These are phyloP conservation scores for Nakataea oryzae DNA, from an alignment of 2,329 filamentous ascomycete genomes.

Conservation along the genomic window DNA sequence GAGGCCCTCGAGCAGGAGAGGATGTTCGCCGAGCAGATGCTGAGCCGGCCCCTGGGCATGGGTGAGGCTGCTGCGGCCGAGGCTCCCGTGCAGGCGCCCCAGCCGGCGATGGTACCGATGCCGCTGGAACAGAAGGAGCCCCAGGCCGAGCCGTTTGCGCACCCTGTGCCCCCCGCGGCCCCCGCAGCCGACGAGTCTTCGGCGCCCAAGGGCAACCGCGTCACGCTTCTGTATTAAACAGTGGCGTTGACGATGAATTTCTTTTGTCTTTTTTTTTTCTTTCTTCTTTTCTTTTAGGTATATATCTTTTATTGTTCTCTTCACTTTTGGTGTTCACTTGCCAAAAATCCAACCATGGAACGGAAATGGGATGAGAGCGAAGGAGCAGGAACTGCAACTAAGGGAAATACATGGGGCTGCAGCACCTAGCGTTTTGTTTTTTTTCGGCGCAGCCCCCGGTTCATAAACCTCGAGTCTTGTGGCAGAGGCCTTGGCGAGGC, in stretches of 20 bases:
- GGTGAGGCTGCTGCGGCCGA: neutral
- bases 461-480: neutral
- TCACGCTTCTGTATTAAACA: conserved; percentile 3
- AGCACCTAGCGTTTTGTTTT: neutral
- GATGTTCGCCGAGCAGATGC: conserved; percentile 12
- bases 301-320: neutral
- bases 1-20: conserved; percentile 21
- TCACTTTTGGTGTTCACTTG: too few species aligned
- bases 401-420: neutral
- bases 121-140: neutral
- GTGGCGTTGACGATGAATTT: neutral
- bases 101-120: neutral
- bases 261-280: neutral
- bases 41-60: neutral
- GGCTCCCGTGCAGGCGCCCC: neutral
- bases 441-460: neutral
- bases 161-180: neutral
- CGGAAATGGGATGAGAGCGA: neutral
- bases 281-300: neutral
- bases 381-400: neutral
- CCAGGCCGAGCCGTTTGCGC: neutral
- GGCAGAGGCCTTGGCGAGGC: neutral
- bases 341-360: neutral
- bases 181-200: neutral
- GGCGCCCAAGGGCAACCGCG: neutral